A percentile compares a stretch with the other conserved stretches of the same genome.
phyloP scores from a whole-genome alignment of 2,329 filamentous ascomycete genomes.

The Amesomyces nigricolor region DNA sequence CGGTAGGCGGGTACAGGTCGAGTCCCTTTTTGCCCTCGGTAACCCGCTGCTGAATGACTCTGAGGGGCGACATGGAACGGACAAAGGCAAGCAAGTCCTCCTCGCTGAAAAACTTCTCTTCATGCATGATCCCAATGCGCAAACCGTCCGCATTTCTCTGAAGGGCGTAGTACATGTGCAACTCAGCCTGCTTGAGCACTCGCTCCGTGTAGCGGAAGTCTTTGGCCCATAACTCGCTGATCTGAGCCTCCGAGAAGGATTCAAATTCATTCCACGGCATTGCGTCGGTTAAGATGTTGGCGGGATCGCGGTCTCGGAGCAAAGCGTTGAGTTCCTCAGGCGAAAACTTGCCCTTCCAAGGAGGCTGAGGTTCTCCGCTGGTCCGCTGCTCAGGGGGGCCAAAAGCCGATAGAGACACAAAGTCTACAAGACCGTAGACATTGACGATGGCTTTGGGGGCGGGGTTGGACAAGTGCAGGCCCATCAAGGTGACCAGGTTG shows the following conservation, averaged over 20 bases:
- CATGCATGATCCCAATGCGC: constrained; percentile 17
- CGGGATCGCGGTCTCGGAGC: constrained; percentile 17
- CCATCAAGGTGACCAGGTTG: constrained; percentile 22
- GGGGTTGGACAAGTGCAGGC: constrained; percentile 4
- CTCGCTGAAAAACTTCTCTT: constrained; percentile 19
- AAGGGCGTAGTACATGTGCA: constrained; percentile 19
- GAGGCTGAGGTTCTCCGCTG: not conserved
- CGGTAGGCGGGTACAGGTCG: constrained; percentile 23
- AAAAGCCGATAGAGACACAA: constrained; percentile 12
- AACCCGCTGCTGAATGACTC: constrained; percentile 11
- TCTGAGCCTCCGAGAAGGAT: constrained; percentile 11
- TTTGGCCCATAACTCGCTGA: constrained; percentile 19
- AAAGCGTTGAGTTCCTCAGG: constrained; percentile 17
- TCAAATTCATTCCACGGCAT: constrained; percentile 22
- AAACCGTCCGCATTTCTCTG: constrained; percentile 6
- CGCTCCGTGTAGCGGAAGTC: constrained; percentile 20
- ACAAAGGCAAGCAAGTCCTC: constrained; percentile 16
- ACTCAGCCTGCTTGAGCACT: constrained; percentile 21
- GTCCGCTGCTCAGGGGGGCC: not conserved
- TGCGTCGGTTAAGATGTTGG: constrained; percentile 19
- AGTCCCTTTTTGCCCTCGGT: not conserved
- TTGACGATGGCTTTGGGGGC: constrained; percentile 19
- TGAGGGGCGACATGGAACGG: constrained; percentile 15
- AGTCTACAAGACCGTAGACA: constrained; percentile 23
- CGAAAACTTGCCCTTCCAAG: constrained; percentile 21